Evolutionary conservation across 805 yeast species (phyloP).

Genomic region (Starmerella cellae): DNA sequence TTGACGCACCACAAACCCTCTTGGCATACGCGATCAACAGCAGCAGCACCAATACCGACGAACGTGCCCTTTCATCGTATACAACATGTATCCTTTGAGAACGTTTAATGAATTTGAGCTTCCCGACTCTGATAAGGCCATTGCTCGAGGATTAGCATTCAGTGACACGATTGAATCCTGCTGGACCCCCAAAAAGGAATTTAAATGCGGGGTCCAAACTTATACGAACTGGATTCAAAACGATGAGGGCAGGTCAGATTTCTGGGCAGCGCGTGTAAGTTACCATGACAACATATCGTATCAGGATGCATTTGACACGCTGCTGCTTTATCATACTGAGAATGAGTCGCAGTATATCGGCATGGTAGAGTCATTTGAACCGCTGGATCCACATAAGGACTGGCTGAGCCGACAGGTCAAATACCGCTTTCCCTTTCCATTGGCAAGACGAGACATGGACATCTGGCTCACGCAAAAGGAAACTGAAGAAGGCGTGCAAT

Average conservation of each 20-base stretch:
- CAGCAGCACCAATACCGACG: too few species aligned
- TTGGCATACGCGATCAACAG: too few species aligned
- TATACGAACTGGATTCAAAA: constrained; percentile 20
- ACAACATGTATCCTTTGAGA: constrained; percentile 18
- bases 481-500: constrained; percentile 25
- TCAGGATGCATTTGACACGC: constrained; percentile 22
- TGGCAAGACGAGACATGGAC: constrained; percentile 28
- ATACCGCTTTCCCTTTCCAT: constrained; percentile 28
- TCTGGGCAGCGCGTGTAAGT: constrained; percentile 31
- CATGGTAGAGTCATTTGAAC: constrained; percentile 22
- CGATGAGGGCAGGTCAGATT: constrained; percentile 13
- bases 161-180: constrained; percentile 8
- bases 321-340: constrained; percentile 29
- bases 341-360: constrained; percentile 30
- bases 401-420: constrained; percentile 24
- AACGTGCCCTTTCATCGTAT: too few species aligned
- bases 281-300: constrained; percentile 24
- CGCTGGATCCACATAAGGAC: constrained; percentile 12
- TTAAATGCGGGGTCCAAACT: constrained; percentile 17
- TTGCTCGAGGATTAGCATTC: constrained; percentile 17
- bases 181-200: constrained; percentile 21
- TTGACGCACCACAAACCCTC: too few species aligned
- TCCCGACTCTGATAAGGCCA: constrained; percentile 18
- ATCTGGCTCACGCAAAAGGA: constrained; percentile 26
- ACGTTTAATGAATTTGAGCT: constrained; percentile 18